phyloP scores from a whole-genome alignment of 1,284 basidiomycete genomes.

The Rhodofomes roseus region DNA sequence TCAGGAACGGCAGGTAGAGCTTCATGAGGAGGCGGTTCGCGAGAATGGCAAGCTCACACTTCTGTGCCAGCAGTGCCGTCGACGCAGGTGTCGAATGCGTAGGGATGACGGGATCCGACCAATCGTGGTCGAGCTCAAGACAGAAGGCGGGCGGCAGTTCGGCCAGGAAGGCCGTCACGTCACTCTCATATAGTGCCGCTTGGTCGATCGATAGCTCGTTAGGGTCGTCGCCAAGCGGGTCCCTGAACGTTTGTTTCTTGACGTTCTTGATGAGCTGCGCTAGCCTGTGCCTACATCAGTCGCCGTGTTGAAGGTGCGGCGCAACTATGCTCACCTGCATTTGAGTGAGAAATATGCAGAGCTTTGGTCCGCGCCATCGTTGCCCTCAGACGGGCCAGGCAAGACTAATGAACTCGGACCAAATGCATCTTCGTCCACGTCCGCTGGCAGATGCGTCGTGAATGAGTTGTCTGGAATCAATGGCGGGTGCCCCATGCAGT shows the following conservation, averaged over 20 bases:
- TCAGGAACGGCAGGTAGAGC: slow-evolving; percentile 65
- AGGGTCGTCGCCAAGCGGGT: slow-evolving; percentile 31
- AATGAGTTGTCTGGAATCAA: slow-evolving; percentile 48
- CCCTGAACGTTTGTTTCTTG: slow-evolving; percentile 39
- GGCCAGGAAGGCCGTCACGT: slow-evolving; percentile 50
- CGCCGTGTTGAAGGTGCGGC: not conserved
- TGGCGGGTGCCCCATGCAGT: slow-evolving; percentile 56
- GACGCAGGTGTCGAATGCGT: slow-evolving; percentile 9
- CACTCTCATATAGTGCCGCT: slow-evolving; percentile 50
- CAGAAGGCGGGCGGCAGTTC: slow-evolving; percentile 45
- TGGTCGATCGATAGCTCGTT: slow-evolving; percentile 44
- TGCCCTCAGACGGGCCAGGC: slow-evolving; percentile 31
- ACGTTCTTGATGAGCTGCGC: slow-evolving; percentile 49
- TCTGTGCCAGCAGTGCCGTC: slow-evolving; percentile 39
- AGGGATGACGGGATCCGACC: slow-evolving; percentile 17
- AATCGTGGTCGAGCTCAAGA: slow-evolving; percentile 32
- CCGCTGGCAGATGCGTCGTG: slow-evolving; percentile 44
- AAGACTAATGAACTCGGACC: slow-evolving; percentile 40
- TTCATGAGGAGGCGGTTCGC: slow-evolving; percentile 59
- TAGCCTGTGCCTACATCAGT: slow-evolving; percentile 26
- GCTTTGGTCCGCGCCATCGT: slow-evolving; percentile 25
- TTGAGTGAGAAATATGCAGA: slow-evolving; percentile 44
- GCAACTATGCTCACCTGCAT: slow-evolving; percentile 35
- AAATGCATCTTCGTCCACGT: slow-evolving; percentile 49
- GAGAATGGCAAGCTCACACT: slow-evolving; percentile 55